Conservation (phyloP, 768 basidiomycete genomes). For the Russula griseocarnosa region DNA sequence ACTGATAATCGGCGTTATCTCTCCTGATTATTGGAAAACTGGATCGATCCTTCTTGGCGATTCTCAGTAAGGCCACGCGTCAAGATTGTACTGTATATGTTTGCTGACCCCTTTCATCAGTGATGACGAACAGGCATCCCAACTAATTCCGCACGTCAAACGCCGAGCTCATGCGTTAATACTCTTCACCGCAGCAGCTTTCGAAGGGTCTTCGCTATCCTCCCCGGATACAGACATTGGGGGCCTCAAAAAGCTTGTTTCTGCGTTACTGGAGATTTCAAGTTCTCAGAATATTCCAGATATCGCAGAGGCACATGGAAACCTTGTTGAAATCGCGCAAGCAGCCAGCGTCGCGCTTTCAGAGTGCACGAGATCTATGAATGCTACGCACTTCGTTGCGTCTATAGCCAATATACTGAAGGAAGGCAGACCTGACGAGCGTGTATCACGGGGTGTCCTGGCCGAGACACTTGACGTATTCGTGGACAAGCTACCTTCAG, state of each 20-base stretch:
- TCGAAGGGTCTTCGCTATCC: slow-evolving; percentile 38
- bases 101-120: slow-evolving; percentile 35
- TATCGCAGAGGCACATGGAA: slow-evolving; percentile 31
- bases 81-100: background rate
- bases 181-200: slow-evolving; percentile 53
- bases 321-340: slow-evolving; percentile 16
- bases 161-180: slow-evolving; percentile 68
- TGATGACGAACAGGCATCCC: slow-evolving; percentile 54
- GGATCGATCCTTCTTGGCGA: slow-evolving; percentile 53
- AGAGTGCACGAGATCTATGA: slow-evolving; percentile 53
- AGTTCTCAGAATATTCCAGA: slow-evolving; percentile 35
- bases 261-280: slow-evolving; percentile 48
- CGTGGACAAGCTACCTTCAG: slow-evolving; percentile 56
- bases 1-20: slow-evolving; percentile 44
- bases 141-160: slow-evolving; percentile 44
- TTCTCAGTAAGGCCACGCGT: slow-evolving; percentile 44
- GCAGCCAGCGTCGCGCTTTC: slow-evolving; percentile 25
- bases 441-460: slow-evolving; percentile 21
- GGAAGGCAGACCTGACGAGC: slow-evolving; percentile 19
- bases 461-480: slow-evolving; percentile 67
- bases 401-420: slow-evolving; percentile 52
- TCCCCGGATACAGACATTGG: slow-evolving; percentile 24
- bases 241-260: slow-evolving; percentile 43
- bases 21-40: slow-evolving; percentile 35
- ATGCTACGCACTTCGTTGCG: slow-evolving; percentile 63